These are phyloP conservation scores for Calonectria multiphialidica DNA, from an alignment of 2,329 filamentous ascomycete species.

Conservation along the genomic window DNA sequence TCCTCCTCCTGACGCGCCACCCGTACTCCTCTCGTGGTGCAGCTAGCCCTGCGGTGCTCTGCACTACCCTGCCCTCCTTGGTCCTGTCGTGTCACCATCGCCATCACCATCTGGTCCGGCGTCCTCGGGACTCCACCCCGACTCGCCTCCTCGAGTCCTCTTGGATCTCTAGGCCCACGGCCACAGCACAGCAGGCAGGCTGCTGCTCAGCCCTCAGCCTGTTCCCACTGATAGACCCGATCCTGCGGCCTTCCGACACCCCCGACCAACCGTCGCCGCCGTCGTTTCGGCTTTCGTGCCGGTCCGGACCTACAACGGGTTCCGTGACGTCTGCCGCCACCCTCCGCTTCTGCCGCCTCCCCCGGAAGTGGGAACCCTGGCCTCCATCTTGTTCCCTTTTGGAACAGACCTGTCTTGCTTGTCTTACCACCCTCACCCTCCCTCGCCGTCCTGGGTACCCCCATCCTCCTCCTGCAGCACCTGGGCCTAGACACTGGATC, in stretches of 20 bases:
- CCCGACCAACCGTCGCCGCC: constrained; percentile 24
- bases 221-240: constrained; percentile 24
- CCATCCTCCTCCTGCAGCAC: constrained; percentile 34
- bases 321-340: constrained; percentile 29
- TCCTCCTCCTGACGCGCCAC: constrained; percentile 28
- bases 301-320: constrained; percentile 34
- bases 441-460: constrained; percentile 26
- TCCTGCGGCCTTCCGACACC: constrained; percentile 26
- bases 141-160: background rate
- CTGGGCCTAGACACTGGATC: constrained; percentile 31
- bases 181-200: background rate
- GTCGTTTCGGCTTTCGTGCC: constrained; percentile 32
- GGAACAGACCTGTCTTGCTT: constrained; percentile 18
- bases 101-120: background rate
- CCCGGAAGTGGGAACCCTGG: constrained; percentile 23
- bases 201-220: background rate
- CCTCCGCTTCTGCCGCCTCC: constrained; percentile 25
- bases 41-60: background rate
- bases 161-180: background rate
- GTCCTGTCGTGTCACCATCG: constrained; percentile 27
- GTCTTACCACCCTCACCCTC: constrained; percentile 31
- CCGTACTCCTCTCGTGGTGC: constrained; percentile 17
- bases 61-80: background rate
- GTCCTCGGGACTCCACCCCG: background rate
- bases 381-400: constrained; percentile 9